A percentile compares a stretch with the other conserved stretches of the same genome.
Conservation (phyloP, 2,329 filamentous ascomycete genomes). For the Ophiocordyceps camponoti-floridani region DNA sequence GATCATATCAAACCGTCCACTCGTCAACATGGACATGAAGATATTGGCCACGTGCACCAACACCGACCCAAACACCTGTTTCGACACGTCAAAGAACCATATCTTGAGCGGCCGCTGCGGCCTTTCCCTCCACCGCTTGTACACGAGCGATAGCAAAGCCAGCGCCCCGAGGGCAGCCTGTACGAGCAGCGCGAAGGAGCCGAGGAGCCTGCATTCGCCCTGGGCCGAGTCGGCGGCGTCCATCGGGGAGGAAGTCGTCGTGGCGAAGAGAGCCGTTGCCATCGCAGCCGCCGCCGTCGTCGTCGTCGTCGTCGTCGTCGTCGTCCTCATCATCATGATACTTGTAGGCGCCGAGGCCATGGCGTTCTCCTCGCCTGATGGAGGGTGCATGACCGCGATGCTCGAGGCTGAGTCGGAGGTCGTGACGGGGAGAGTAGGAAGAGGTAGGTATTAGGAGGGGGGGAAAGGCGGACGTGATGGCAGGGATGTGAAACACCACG, state of each 20-base stretch:
- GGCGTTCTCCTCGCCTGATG: too few species aligned
- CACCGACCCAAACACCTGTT: conserved; percentile 88
- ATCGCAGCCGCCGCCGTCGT: conserved; percentile 1
- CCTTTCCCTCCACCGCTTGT: conserved; percentile 81
- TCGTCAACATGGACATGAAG: conserved; percentile 90
- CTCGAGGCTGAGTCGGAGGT: too few species aligned
- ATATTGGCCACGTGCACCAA: conserved; percentile 86
- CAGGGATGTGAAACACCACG: too few species aligned
- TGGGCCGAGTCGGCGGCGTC: conserved; percentile 11
- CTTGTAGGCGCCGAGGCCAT: too few species aligned
- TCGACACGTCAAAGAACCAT: conserved; percentile 95
- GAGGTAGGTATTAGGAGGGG: too few species aligned
- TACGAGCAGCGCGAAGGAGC: conserved; percentile 78
- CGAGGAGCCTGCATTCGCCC: conserved; percentile 74
- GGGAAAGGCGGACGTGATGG: too few species aligned
- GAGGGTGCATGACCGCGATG: conserved; percentile 2
- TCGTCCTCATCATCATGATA: too few species aligned
- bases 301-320: conserved; percentile 2
- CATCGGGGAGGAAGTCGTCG: conserved; percentile 9
- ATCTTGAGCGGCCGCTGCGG: conserved; percentile 88
- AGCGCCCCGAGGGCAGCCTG: conserved; percentile 73
- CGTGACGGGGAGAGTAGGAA: too few species aligned
- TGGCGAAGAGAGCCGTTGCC: conserved; percentile 8
- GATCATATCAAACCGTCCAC: conserved; percentile 56
- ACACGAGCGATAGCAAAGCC: conserved; percentile 73